phyloP scores from a whole-genome alignment of 345 rosid species.

The Rhodamnia argentea region DNA sequence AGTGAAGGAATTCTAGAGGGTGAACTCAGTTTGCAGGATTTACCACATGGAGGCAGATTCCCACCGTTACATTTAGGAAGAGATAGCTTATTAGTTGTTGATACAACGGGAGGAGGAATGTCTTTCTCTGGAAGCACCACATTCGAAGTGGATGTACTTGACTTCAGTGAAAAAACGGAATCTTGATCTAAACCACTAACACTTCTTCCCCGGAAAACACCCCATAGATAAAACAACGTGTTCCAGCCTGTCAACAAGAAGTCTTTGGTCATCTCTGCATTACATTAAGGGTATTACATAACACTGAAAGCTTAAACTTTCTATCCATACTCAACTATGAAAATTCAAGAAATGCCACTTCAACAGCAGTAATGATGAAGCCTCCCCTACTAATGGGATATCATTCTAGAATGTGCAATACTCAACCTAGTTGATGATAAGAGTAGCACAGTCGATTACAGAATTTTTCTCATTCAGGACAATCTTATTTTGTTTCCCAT shows the following conservation, averaged over 20 bases:
- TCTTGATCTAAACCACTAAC: conserved; percentile 14
- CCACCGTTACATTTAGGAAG: conserved; percentile 22
- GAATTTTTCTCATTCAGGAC: neutral
- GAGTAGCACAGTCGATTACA: neutral
- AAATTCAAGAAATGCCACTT: neutral
- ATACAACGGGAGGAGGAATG: conserved; percentile 7
- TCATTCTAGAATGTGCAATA: neutral
- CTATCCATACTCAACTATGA: neutral
- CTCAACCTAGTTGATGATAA: neutral
- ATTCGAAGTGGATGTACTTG: conserved; percentile 14
- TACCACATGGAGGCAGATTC: conserved; percentile 17
- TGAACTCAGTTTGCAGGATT: conserved; percentile 6
- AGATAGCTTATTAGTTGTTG: conserved; percentile 15
- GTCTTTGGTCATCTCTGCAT: neutral
- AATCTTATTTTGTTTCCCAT: neutral
- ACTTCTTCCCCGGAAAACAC: conserved; percentile 71
- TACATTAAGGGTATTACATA: neutral
- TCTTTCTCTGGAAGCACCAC: conserved; percentile 15
- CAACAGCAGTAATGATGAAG: neutral
- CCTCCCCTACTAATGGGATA: neutral
- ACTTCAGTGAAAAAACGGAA: conserved; percentile 17
- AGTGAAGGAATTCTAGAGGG: neutral
- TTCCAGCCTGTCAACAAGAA: conserved; percentile 74
- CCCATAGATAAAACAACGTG: conserved; percentile 83
- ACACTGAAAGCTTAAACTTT: neutral